phyloP scores from a whole-genome alignment of 2,329 filamentous ascomycete genomes.

The Beauveria asiatica region DNA sequence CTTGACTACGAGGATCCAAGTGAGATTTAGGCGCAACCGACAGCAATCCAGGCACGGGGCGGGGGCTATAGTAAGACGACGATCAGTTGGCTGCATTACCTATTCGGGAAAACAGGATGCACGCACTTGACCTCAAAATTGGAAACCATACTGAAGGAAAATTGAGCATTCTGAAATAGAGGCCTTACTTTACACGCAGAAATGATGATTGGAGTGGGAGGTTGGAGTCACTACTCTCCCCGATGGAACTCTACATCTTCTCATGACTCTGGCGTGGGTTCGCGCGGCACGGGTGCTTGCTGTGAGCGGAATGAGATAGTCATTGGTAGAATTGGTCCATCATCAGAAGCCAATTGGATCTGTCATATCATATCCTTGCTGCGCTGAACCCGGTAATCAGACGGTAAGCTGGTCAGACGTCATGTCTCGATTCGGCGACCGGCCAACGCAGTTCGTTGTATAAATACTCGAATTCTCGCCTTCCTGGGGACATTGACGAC shows the following conservation, averaged over 20 bases:
- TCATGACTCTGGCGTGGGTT: no score
- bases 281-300: no score
- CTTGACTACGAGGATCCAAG: neutral
- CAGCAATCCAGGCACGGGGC: neutral
- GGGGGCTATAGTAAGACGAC: slow-evolving; percentile 7
- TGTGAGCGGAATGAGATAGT: no score
- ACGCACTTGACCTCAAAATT: neutral
- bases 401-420: neutral
- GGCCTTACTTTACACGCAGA: no score
- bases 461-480: neutral
- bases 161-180: neutral
- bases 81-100: neutral
- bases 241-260: no score
- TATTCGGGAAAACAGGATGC: slow-evolving; percentile 4
- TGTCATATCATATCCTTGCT: neutral
- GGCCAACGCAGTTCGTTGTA: neutral
- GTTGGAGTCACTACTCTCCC: no score
- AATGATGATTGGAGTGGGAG: no score
- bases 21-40: slow-evolving; percentile 2
- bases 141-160: neutral
- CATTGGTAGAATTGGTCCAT: no score
- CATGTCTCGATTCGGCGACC: neutral
- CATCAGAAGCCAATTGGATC: no score
- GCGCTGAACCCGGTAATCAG: neutral
- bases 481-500: neutral